A percentile compares a stretch with the other conserved stretches of the same genome.
Conservation (phyloP, 805 yeast species). For the Debaryomyces tyrocola region DNA sequence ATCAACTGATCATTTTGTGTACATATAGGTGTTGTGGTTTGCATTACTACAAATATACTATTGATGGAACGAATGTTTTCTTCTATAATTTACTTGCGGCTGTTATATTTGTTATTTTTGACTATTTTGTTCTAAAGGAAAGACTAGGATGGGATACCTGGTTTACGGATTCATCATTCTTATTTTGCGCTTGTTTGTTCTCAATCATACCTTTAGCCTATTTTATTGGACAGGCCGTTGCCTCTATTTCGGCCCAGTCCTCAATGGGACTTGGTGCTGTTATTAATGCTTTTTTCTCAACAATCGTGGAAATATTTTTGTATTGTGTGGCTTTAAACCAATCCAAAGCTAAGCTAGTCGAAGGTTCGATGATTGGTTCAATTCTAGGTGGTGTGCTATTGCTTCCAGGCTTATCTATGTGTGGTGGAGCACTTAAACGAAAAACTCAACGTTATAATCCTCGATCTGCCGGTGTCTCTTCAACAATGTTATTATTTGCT, state of each 20-base stretch:
- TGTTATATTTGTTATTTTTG: slow-evolving; percentile 80
- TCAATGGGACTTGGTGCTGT: slow-evolving; percentile 99
- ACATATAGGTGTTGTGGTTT: slow-evolving; percentile 90
- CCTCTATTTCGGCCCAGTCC: slow-evolving; percentile 96
- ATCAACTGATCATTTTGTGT: slow-evolving; percentile 71
- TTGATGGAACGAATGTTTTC: slow-evolving; percentile 93
- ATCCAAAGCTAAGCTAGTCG: slow-evolving; percentile 84
- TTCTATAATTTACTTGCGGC: slow-evolving; percentile 80
- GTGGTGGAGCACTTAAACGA: slow-evolving; percentile 91
- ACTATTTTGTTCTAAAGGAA: slow-evolving; percentile 64
- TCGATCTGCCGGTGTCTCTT: slow-evolving; percentile 93
- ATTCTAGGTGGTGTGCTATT: slow-evolving; percentile 88
- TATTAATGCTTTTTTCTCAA: slow-evolving; percentile 95
- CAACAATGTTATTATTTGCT: slow-evolving; percentile 92
- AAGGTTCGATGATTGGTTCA: slow-evolving; percentile 94
- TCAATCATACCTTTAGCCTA: slow-evolving; percentile 94
- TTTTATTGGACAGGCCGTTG: slow-evolving; percentile 98
- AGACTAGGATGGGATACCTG: slow-evolving; percentile 33
- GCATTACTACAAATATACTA: slow-evolving; percentile 93
- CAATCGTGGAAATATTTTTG: slow-evolving; percentile 88
- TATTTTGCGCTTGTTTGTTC: slow-evolving; percentile 73
- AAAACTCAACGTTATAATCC: slow-evolving; percentile 97
- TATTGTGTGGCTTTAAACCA: slow-evolving; percentile 90
- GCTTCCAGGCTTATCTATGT: slow-evolving; percentile 94
- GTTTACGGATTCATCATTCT: slow-evolving; percentile 60